A percentile compares a stretch with the other conserved stretches of the same genome.
Conservation (phyloP, 306 rosid genomes). For the Prinsepia uniflora region DNA sequence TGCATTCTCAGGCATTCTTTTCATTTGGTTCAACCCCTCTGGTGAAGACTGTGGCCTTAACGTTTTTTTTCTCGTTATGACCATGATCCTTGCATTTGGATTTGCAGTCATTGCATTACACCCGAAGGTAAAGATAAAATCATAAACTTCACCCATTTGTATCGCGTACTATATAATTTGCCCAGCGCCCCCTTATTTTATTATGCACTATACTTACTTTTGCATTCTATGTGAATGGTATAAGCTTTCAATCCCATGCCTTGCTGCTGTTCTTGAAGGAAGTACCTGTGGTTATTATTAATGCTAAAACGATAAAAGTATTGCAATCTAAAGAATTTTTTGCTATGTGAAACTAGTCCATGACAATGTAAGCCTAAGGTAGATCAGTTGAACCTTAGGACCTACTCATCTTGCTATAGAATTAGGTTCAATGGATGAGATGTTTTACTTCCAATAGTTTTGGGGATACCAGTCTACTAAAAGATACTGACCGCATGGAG, state of each 20-base stretch:
- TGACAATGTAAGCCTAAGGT: not conserved
- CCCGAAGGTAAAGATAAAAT: slow-evolving; percentile 57
- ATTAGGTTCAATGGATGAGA: not conserved
- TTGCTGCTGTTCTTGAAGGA: not conserved
- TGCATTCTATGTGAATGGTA: not conserved
- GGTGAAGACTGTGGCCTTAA: slow-evolving; percentile 92
- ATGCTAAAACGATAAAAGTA: not conserved
- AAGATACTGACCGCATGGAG: not conserved
- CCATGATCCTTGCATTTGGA: slow-evolving; percentile 75
- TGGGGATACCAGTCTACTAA: not conserved
- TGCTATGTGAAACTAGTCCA: not conserved
- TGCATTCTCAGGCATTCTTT: slow-evolving; percentile 65
- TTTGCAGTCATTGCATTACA: slow-evolving; percentile 70
- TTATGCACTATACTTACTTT: slow-evolving; percentile 5
- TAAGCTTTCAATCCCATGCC: not conserved
- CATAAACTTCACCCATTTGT: not conserved
- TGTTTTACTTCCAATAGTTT: not conserved
- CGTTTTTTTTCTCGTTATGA: slow-evolving; percentile 85
- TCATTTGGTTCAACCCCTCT: slow-evolving; percentile 93
- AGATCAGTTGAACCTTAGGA: not conserved
- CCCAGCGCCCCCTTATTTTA: not conserved
- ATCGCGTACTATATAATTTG: not conserved
- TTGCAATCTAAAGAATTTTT: not conserved
- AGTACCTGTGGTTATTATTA: not conserved
- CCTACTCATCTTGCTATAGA: not conserved